Base-by-base conservation (phyloP, 768 basidiomycete genomes). In the Boletus sp. region DNA sequence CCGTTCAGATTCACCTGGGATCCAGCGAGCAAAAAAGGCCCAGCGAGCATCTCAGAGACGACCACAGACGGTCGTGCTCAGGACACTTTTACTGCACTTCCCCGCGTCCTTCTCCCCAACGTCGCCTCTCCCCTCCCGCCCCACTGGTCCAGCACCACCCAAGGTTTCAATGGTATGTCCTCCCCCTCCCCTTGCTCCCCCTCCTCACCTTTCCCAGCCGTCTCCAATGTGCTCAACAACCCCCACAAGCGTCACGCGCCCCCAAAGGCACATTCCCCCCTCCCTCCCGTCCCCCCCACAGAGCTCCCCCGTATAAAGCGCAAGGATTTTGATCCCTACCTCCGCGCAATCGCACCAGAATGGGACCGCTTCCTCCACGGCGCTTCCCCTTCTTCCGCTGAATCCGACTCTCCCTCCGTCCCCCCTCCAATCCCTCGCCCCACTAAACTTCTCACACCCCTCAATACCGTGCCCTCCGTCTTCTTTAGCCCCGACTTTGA, bases 171-270 rank as follows among this genome's bases (percentile, higher is more conserved):
- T 68, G 93, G 93, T 90, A 68, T 53, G 82, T 71, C 29, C 40
- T 25, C 33, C 7, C 15, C 37, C n/a, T 17, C 32, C 17, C 27
- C 41, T 27, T n/a, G 7, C 7, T 21, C 29, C 1, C 32, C 10
- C 49, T 34, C 46, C 60, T 61, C 39, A 63, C 53, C 25, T 10
- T n/a, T 19, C 44, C 14, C 68, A 97, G 95, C 93, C 37, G 94
- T 97, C 59, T 95, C 94, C 9, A 94, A 91, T 17, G 90, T 97
- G 27, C 81, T 97, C 48, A 94, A 94, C 64, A 93, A 89, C 63
- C 95, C 95, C 1, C 85, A 88, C 64, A 89, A 87, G 71, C 81
- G 78, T 34, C 86, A 88, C 45, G 87, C 88, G 7, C 93, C 95
- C 13, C 88, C 95, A 30, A 91, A 96, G 67, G 84, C 93, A 0